These are phyloP conservation scores for Saraca asoca DNA, from an alignment of 331 rosid genomes.

Conservation along the genomic window DNA sequence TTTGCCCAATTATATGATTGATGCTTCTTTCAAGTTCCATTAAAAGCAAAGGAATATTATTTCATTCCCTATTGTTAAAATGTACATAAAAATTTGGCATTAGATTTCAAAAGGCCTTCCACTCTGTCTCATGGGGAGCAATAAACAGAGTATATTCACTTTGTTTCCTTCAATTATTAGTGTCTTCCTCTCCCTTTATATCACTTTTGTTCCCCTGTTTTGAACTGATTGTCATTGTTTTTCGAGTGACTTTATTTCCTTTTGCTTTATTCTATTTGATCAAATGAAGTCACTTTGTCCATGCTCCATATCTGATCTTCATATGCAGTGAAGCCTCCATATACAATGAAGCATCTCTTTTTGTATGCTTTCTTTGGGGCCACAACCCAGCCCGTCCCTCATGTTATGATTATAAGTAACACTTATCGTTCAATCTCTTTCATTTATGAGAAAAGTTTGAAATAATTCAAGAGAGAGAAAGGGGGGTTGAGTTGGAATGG, in stretches of 20 bases:
- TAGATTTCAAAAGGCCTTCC: too few species aligned
- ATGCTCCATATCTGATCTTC: neutral
- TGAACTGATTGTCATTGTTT: constrained; percentile 26
- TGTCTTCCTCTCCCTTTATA: constrained; percentile 18
- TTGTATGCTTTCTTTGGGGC: constrained; percentile 12
- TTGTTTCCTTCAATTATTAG: constrained; percentile 38
- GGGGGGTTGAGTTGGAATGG: constrained; percentile 42
- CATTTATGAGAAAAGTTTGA: too few species aligned
- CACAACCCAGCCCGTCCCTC: constrained; percentile 17
- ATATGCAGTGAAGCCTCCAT: neutral
- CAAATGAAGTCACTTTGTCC: constrained; percentile 28
- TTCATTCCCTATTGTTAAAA: too few species aligned
- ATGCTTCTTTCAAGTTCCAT: too few species aligned
- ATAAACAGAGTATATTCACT: neutral
- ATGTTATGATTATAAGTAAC: constrained; percentile 13
- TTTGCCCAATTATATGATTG: too few species aligned
- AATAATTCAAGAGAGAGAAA: too few species aligned
- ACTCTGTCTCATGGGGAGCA: too few species aligned
- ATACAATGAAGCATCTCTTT: constrained; percentile 13
- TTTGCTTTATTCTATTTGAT: constrained; percentile 38
- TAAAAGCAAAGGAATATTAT: too few species aligned
- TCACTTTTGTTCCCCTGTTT: constrained; percentile 26
- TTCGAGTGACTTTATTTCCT: constrained; percentile 21
- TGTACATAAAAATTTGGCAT: too few species aligned
- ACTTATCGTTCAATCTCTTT: neutral